phyloP scores from a whole-genome alignment of 1,139 yeast genomes.

The Magnusiomyces ingens region DNA sequence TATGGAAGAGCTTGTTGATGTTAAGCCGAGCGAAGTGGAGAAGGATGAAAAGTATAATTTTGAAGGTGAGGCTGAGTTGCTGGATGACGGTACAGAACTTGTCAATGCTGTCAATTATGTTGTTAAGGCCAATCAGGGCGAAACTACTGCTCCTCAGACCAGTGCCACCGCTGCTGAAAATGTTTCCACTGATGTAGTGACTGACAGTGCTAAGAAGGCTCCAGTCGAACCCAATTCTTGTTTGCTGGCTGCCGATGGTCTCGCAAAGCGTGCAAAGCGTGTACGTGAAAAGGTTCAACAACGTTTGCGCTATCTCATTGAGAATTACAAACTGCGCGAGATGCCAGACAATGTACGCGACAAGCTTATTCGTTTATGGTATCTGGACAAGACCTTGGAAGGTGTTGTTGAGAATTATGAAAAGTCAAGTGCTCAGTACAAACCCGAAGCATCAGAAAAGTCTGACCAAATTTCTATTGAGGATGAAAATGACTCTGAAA shows the following conservation, averaged over 20 bases:
- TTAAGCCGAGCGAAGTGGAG: constrained; percentile 15
- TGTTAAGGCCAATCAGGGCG: constrained; percentile 20
- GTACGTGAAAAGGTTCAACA: constrained; percentile 26
- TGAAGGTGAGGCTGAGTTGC: constrained; percentile 27
- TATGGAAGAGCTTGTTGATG: constrained; percentile 45
- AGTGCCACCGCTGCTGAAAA: constrained; percentile 5
- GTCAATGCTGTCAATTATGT: constrained; percentile 29
- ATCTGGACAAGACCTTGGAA: constrained; percentile 30
- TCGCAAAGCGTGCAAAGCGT: constrained; percentile 26
- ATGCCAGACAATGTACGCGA: constrained; percentile 11
- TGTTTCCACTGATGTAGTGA: neutral
- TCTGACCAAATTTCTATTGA: neutral
- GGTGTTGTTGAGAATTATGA: constrained; percentile 26
- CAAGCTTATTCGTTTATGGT: constrained; percentile 29
- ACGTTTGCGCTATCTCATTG: constrained; percentile 24
- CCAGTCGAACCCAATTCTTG: neutral
- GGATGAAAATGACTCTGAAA: neutral
- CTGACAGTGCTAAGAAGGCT: constrained; percentile 8
- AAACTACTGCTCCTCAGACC: constrained; percentile 3
- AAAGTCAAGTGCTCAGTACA: constrained; percentile 4
- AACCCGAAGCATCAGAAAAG: neutral
- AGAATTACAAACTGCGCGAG: constrained; percentile 15
- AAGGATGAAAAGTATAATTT: constrained; percentile 35
- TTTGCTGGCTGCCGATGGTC: constrained; percentile 22
- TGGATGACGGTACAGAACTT: constrained; percentile 26